phyloP scores from a whole-genome alignment of 164 flowering plant species.

The Paratinospora sagittata region DNA sequence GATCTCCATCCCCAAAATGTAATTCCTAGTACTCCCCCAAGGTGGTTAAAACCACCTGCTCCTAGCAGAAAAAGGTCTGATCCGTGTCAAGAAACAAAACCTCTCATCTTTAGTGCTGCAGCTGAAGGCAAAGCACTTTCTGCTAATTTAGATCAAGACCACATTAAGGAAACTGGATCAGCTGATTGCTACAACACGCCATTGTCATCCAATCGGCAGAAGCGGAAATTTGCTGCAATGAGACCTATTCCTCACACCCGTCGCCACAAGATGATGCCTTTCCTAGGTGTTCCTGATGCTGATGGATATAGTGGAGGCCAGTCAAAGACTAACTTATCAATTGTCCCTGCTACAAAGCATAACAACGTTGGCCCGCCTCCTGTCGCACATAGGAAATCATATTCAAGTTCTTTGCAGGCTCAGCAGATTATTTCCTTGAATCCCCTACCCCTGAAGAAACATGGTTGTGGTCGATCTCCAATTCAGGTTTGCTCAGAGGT shows the following conservation, averaged over 20 bases:
- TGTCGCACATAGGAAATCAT: constrained; percentile 50
- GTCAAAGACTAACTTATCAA: constrained; percentile 37
- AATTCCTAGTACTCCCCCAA: constrained; percentile 32
- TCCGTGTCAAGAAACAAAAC: constrained; percentile 23
- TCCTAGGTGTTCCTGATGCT: constrained; percentile 47
- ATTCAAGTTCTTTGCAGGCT: constrained; percentile 66
- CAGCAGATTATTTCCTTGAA: constrained; percentile 83
- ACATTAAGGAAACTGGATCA: constrained; percentile 15
- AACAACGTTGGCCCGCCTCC: constrained; percentile 38
- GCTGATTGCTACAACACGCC: constrained; percentile 22
- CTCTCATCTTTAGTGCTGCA: constrained; percentile 3
- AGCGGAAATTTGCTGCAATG: constrained; percentile 70
- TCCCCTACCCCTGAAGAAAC: constrained; percentile 94
- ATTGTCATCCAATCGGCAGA: constrained; percentile 27
- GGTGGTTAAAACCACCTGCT: constrained; percentile 73
- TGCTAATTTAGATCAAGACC: constrained; percentile 17
- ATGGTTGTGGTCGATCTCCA: constrained; percentile 87
- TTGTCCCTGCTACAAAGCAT: constrained; percentile 46
- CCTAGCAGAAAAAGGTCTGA: constrained; percentile 59
- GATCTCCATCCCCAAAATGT: constrained; percentile 19
- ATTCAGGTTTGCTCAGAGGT: constrained; percentile 92
- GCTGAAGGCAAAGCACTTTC: constrained; percentile 13
- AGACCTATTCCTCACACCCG: constrained; percentile 86
- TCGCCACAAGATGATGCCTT: constrained; percentile 71
- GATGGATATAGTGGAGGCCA: constrained; percentile 50